Evolutionary conservation across 164 flowering plant genomes (phyloP).

Genomic region (grape (Vitis vinifera)): DNA sequence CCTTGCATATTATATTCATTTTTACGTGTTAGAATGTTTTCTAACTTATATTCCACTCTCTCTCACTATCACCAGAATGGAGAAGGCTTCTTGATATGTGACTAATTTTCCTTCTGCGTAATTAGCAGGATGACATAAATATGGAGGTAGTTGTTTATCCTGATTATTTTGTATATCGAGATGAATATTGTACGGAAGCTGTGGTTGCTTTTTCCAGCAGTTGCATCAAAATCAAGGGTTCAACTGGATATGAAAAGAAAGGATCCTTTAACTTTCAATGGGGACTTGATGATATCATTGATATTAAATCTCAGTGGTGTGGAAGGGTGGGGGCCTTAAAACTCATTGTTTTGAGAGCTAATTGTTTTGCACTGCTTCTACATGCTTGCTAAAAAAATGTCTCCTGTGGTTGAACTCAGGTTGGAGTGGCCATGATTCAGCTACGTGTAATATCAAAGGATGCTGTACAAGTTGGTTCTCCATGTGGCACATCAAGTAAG

Average conservation of each 20-base stretch:
- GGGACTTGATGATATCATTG: constrained; percentile 30
- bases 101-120: constrained; percentile 11
- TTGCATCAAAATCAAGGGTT: constrained; percentile 27
- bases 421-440: constrained; percentile 39
- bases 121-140: constrained; percentile 38
- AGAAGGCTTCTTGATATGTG: not conserved
- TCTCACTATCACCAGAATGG: not conserved
- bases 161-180: constrained; percentile 33
- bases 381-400: too few species aligned
- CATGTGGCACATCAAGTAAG: constrained; percentile 40
- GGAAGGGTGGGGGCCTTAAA: constrained; percentile 54
- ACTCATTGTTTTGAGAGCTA: not conserved
- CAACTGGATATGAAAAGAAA: constrained; percentile 5
- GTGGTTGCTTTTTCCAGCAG: constrained; percentile 20
- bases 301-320: constrained; percentile 24
- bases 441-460: constrained; percentile 36
- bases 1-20: too few species aligned
- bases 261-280: constrained; percentile 21
- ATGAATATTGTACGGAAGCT: constrained; percentile 16
- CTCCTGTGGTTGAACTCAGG: constrained; percentile 32
- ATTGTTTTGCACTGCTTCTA: not conserved
- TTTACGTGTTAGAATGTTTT: not conserved
- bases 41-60: not conserved
- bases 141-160: constrained; percentile 38
- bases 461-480: constrained; percentile 22